Conservation (phyloP, 208 protist genomes). For the Willaertia magna region DNA sequence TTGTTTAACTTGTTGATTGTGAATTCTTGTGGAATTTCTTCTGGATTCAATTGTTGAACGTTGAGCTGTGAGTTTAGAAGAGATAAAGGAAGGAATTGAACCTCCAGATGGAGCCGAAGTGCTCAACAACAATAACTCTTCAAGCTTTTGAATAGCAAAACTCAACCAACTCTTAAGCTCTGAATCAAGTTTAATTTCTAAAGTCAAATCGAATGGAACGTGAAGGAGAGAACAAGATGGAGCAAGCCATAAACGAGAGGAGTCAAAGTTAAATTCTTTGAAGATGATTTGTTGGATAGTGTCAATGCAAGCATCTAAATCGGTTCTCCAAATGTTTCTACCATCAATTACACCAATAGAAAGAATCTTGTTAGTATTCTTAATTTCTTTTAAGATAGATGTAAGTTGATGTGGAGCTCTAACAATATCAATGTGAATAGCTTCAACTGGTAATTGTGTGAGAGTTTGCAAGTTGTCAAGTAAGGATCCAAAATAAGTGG, state of each 20-base stretch:
- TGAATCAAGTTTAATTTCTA: conserved; percentile 39
- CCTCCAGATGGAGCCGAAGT: conserved; percentile 1
- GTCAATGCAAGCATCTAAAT: conserved; percentile 28
- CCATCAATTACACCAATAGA: conserved; percentile 63
- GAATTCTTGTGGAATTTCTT: conserved; percentile 4
- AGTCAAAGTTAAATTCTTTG: conserved; percentile 21
- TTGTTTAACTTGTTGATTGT: conserved; percentile 15
- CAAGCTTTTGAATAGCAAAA: conserved; percentile 63
- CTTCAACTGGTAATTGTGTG: conserved; percentile 40
- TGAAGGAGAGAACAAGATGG: conserved; percentile 64
- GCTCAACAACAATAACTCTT: conserved; percentile 48
- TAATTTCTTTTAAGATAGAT: conserved; percentile 27
- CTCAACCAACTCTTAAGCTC: conserved; percentile 49
- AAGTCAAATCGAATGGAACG: conserved; percentile 47
- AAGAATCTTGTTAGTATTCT: conserved; percentile 37
- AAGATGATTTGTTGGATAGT: conserved; percentile 6
- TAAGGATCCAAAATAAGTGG: conserved; percentile 65
- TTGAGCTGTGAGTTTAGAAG: background rate
- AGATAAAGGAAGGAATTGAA: background rate
- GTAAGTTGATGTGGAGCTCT: conserved; percentile 16
- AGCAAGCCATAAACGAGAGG: conserved; percentile 42
- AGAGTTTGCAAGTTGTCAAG: conserved; percentile 38
- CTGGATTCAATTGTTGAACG: background rate
- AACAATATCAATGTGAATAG: conserved; percentile 57
- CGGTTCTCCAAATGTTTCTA: conserved; percentile 57